Base-by-base conservation (phyloP, 371 early-diverging fungal species). In the Entomophthora muscae region DNA sequence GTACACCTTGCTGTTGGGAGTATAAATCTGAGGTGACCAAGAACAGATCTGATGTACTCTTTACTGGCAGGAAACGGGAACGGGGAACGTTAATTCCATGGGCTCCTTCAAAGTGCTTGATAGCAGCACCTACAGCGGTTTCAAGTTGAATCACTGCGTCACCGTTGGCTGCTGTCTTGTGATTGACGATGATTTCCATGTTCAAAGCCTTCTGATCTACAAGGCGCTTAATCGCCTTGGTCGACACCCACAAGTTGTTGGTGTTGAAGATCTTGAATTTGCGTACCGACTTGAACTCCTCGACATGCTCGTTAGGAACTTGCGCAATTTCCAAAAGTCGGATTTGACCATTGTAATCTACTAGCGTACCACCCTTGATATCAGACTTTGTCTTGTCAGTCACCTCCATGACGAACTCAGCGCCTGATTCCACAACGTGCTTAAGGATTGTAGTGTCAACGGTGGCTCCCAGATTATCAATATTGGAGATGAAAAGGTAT, bases 341-440 rank as follows among this genome's bases (percentile, higher is more conserved):
- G 65, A 98, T 85, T 53, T 79, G 78, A 27, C 93, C 98, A 60
- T 97, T 92, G 74, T 99, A 98, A 66, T 98, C 94, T 61, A 99
- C 93, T 29, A 99, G 77, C 22, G 99, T 99, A 65, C 99, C 99
- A 65, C 99, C 99, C 84, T 99, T 99, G 73, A 99, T 89, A 74
- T 99, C 99, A 53, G 99, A 96, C 75, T 95, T 89, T 63, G 99
- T 99, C 82, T 99, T 99, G 77, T 98, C 91, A 3, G 99, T 98
- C 22, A 99, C 97, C 77, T 99, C 99, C 99, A 99, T 97, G 54
- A 98, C 73, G 75, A 98, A 99, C 69, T 98, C 99, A 61, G 96
- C 78, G 12, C 83, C 85, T 30, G 90, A 82, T 61, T 84, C 82
- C 31, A 85, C 84, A 81, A 99, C 82, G 73, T 97, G 93, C 66